Evolutionary conservation across 2,329 filamentous ascomycete species (phyloP).

Genomic region (Neurospora crassa): DNA sequence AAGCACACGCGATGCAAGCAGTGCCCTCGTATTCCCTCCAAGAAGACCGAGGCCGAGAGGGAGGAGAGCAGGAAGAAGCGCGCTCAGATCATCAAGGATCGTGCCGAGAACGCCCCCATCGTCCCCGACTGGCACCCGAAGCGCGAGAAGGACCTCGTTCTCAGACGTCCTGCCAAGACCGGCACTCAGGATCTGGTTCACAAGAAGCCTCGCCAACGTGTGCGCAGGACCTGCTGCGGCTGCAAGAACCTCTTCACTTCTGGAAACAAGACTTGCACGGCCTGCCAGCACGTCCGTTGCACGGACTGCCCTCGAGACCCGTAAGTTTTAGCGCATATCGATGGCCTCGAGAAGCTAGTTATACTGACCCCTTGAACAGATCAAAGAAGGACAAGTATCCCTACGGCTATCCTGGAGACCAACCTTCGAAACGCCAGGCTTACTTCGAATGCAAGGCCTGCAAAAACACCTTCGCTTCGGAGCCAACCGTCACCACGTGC

Average conservation of each 20-base stretch:
- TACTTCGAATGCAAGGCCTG: conserved; percentile 55
- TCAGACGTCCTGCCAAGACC: conserved; percentile 55
- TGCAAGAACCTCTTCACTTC: conserved; percentile 55
- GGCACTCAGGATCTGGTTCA: conserved; percentile 63
- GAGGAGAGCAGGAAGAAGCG: conserved; percentile 42
- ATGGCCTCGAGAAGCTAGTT: background rate
- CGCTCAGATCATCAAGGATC: conserved; percentile 41
- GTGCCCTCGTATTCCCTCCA: conserved; percentile 65
- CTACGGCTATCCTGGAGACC: conserved; percentile 60
- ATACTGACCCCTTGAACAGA: conserved; percentile 27
- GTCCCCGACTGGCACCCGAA: conserved; percentile 39
- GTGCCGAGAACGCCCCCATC: conserved; percentile 46
- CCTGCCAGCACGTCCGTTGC: conserved; percentile 66
- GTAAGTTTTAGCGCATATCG: conserved; percentile 37
- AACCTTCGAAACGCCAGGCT: conserved; percentile 41
- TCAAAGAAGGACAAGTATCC: conserved; percentile 61
- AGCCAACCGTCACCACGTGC: conserved; percentile 45
- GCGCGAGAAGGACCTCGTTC: conserved; percentile 34
- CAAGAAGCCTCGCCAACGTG: conserved; percentile 61
- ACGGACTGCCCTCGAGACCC: conserved; percentile 73
- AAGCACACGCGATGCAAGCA: conserved; percentile 72
- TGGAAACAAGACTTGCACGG: conserved; percentile 52
- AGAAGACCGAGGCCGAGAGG: conserved; percentile 48
- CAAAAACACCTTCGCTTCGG: conserved; percentile 43
- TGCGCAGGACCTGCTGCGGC: conserved; percentile 67